These are phyloP conservation scores for Boechera stricta DNA, from an alignment of 345 rosid species.

Conservation along the genomic window DNA sequence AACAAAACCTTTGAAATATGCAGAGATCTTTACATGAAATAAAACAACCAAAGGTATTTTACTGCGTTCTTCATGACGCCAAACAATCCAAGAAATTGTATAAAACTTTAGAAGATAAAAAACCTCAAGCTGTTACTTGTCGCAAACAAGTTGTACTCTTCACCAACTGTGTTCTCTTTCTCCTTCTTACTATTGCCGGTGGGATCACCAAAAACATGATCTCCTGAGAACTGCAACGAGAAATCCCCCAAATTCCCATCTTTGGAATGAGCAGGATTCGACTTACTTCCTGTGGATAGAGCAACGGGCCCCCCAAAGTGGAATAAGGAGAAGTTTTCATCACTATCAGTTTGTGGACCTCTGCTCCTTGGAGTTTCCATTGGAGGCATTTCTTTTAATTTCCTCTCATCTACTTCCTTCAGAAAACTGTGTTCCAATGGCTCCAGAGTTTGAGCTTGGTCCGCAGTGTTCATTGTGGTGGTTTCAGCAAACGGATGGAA, in stretches of 20 bases:
- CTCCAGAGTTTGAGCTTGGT: conserved; percentile 47
- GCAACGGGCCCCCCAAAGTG: conserved; percentile 91
- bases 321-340: conserved; percentile 74
- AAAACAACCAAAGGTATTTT: conserved; percentile 9
- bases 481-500: conserved; percentile 62
- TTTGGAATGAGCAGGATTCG: conserved; percentile 48
- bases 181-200: conserved; percentile 46
- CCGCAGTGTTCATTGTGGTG: conserved; percentile 51
- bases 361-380: conserved; percentile 44
- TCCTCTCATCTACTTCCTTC: conserved; percentile 49
- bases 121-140: conserved; percentile 66
- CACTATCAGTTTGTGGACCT: conserved; percentile 47
- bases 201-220: conserved; percentile 54
- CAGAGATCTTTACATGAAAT: conserved; percentile 35
- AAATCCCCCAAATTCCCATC: conserved; percentile 52
- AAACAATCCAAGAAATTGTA: conserved; percentile 34
- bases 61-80: conserved; percentile 29
- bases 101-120: conserved; percentile 59
- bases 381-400: conserved; percentile 5
- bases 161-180: conserved; percentile 56
- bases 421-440: conserved; percentile 41
- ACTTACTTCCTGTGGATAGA: conserved; percentile 56
- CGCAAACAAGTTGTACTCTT: conserved; percentile 93
- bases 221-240: conserved; percentile 56
- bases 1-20: conserved; percentile 33